These are phyloP conservation scores for Chlamydomonas incerta DNA, from an alignment of 139 green algal species.

Conservation along the genomic window DNA sequence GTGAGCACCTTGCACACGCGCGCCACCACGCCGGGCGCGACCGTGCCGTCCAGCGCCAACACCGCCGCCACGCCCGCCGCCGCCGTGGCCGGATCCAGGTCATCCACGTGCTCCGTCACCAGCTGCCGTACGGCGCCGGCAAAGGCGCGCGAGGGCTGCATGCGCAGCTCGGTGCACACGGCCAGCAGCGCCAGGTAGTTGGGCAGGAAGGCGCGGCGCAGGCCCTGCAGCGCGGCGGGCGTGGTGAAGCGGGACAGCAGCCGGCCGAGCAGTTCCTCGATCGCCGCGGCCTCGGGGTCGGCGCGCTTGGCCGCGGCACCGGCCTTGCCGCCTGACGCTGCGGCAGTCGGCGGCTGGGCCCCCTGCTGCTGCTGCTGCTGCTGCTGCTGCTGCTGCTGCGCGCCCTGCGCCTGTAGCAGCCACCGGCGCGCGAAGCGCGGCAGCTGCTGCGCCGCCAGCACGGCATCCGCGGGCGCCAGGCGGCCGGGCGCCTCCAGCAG, in stretches of 20 bases:
- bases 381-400: not conserved
- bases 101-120: conserved; percentile 4
- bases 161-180: not conserved
- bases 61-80: conserved; percentile 4
- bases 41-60: conserved; percentile 10
- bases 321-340: not conserved
- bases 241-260: conserved; percentile 7
- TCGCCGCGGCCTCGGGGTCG: not conserved
- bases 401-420: not conserved
- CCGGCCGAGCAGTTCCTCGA: conserved; percentile 1
- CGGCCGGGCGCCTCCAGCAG: not conserved
- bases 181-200: not conserved
- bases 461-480: not conserved
- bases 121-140: conserved; percentile 9
- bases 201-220: conserved; percentile 12
- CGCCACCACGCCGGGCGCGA: conserved; percentile 20
- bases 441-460: conserved; percentile 31
- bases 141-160: conserved; percentile 21
- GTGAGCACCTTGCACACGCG: not conserved
- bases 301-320: not conserved
- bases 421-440: not conserved
- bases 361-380: not conserved
- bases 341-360: not conserved
- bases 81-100: not conserved
- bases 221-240: not conserved